Base-by-base conservation (phyloP, 2,329 filamentous ascomycete species). In the Sporothrix sp. region DNA sequence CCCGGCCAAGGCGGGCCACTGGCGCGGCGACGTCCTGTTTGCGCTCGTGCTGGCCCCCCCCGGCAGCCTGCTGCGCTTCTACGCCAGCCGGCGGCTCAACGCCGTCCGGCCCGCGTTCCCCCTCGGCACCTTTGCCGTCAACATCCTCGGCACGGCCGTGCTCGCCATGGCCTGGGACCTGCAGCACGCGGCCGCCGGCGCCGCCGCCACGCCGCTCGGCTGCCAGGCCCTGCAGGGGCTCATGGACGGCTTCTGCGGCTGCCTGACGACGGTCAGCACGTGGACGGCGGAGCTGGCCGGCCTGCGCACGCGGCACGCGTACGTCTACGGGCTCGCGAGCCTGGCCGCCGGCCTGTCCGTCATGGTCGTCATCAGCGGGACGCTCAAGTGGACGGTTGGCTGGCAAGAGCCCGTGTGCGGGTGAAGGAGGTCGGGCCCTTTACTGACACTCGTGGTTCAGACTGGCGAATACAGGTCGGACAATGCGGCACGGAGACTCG, bases 121-220 rank as follows among this genome's bases (percentile, higher is more conserved):
- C 0, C 65, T 96, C 0, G 91, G 91, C 2, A 97, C 91, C 0
- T 95, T 96, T 59, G 68, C 71, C 0, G 87, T 85, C 25, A 97
- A 97, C 60, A 71, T 94, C 4, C 63, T 84, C 13, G 91, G 90
- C 4, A 89, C 87, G 0, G 75, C 75, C 0, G 66, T 95, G 14
- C 65, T 94, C 45, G 89, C 79, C 13, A 82, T 88, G 74, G 77
- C 81, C 27, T 95, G 79, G 70, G 85, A 94, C 61, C 68, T 95
- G 46, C 85, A 88, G 56, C 88, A 87, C 60, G 28, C 43, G 9
- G 33, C 43, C 3, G 30, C 43, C 14, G 75, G 73, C 0, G 75
- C 73, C 0, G 56, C 73, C 1, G 71, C 70, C 4, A 75, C 76
- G 1, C 62, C 76, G 1, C 60, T 81, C 0, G 81, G 79, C 1